phyloP scores from a whole-genome alignment of 108 stramenopile species.

The Skeletonema tropicum region DNA sequence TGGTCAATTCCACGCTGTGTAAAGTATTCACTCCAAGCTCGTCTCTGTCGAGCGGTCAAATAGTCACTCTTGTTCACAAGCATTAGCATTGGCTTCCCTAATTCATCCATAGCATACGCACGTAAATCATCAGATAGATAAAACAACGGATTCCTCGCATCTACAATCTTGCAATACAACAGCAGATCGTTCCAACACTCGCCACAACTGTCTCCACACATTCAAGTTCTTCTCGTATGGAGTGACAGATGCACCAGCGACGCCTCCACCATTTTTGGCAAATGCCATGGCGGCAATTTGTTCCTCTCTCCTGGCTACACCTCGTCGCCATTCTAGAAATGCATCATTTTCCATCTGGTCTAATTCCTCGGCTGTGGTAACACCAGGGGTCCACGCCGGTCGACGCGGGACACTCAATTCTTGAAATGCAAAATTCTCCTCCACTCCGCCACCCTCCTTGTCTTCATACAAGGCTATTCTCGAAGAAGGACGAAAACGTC shows the following conservation, averaged over 20 bases:
- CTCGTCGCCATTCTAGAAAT: conserved; percentile 95
- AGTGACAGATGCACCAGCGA: conserved; percentile 71
- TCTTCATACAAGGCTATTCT: conserved; percentile 35
- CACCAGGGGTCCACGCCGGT: conserved; percentile 89
- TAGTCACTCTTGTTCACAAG: conserved; percentile 99
- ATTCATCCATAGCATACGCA: conserved; percentile 80
- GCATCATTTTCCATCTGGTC: conserved; percentile 86
- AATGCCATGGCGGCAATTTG: conserved; percentile 57
- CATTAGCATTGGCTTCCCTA: conserved; percentile 89
- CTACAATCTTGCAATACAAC: conserved; percentile 96
- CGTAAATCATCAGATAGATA: conserved; percentile 92
- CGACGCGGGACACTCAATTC: conserved; percentile 93
- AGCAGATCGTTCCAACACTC: conserved; percentile 94
- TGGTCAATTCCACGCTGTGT: conserved; percentile 73
- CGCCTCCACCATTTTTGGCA: conserved; percentile 31
- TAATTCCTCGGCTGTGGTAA: conserved; percentile 89
- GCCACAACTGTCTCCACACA: conserved; percentile 99
- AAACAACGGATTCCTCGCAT: conserved; percentile 96
- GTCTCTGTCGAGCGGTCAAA: conserved; percentile 80
- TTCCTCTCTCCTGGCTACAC: conserved; percentile 88
- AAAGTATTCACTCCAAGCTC: conserved; percentile 90
- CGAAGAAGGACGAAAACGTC: neutral
- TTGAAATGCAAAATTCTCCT: conserved; percentile 79
- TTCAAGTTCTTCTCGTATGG: conserved; percentile 99
- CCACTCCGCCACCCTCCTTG: conserved; percentile 3